A percentile compares a stretch with the other conserved stretches of the same genome.
These are phyloP conservation scores for Claviceps pusilla DNA, from an alignment of 2,329 filamentous ascomycete genomes.

Conservation along the genomic window DNA sequence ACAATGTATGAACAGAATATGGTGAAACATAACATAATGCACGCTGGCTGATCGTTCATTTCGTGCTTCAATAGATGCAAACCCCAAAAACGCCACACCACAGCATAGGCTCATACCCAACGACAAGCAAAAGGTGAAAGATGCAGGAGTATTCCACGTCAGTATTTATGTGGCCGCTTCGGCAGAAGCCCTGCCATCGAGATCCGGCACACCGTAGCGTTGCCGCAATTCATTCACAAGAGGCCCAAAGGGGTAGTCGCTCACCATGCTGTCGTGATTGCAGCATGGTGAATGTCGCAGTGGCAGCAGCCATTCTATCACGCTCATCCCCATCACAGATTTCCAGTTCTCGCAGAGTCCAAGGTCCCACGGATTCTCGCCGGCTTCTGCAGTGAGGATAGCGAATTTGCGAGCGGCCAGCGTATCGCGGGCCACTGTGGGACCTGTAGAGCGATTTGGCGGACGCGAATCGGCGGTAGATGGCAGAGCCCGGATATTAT, in stretches of 20 bases:
- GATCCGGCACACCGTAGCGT: conserved; percentile 16
- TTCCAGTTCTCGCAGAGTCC: conserved; percentile 57
- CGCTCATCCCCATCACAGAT: conserved; percentile 58
- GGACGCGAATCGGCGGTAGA: not conserved
- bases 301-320: conserved; percentile 70
- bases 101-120: no score
- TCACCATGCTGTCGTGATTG: conserved; percentile 47
- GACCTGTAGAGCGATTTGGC: conserved; percentile 7
- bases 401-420: conserved; percentile 56
- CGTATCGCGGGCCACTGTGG: conserved; percentile 22
- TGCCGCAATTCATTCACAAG: conserved; percentile 41
- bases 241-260: conserved; percentile 54
- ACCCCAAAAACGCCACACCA: no score
- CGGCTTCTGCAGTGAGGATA: conserved; percentile 55
- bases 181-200: not conserved
- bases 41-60: no score
- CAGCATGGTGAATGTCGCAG: conserved; percentile 59
- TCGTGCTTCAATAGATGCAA: no score
- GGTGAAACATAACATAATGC: no score
- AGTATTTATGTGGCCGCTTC: not conserved
- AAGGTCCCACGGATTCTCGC: conserved; percentile 77
- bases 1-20: no score
- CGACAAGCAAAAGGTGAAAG: no score
- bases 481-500: not conserved
- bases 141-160: no score